A percentile compares a stretch with the other conserved stretches of the same genome.
Evolutionary conservation across 176 grass and related monocot genomes (phyloP).

Genomic region (Phoenix roebelenii): DNA sequence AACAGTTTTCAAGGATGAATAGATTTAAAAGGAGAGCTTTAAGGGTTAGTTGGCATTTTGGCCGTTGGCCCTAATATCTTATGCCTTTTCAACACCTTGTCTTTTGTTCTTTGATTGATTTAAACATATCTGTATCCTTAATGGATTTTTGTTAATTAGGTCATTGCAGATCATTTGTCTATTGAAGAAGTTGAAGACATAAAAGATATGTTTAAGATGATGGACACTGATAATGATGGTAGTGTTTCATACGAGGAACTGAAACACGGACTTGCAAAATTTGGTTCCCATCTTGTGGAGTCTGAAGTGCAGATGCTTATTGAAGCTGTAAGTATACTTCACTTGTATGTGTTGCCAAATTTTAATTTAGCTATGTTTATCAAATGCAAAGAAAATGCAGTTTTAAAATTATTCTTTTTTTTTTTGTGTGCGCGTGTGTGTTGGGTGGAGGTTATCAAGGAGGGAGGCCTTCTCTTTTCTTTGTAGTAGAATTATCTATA

Average conservation of each 20-base stretch:
- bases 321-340: slow-evolving; percentile 73
- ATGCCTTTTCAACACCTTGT: too few relatives aligned
- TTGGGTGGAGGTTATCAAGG: too few relatives aligned
- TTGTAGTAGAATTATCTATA: too few relatives aligned
- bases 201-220: slow-evolving; percentile 98
- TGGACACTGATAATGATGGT: slow-evolving; percentile 96
- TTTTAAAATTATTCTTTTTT: too few relatives aligned
- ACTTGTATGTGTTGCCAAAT: not conserved
- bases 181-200: slow-evolving; percentile 96
- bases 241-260: slow-evolving; percentile 92
- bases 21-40: slow-evolving; percentile 99
- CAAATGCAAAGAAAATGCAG: too few relatives aligned
- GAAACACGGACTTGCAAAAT: slow-evolving; percentile 75
- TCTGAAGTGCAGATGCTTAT: slow-evolving; percentile 98
- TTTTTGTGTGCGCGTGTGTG: too few relatives aligned
- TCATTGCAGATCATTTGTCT: slow-evolving; percentile 98
- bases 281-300: slow-evolving; percentile 89
- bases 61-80: too few relatives aligned
- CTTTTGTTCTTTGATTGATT: not conserved
- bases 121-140: slow-evolving; percentile 14
- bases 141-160: slow-evolving; percentile 37
- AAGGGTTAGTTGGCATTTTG: slow-evolving; percentile 35
- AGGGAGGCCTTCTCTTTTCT: too few relatives aligned
- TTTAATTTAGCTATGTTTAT: too few relatives aligned
- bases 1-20: slow-evolving; percentile 99